Conservation (phyloP, 2,329 filamentous ascomycete species). For the Ophiostoma tasmaniense region DNA sequence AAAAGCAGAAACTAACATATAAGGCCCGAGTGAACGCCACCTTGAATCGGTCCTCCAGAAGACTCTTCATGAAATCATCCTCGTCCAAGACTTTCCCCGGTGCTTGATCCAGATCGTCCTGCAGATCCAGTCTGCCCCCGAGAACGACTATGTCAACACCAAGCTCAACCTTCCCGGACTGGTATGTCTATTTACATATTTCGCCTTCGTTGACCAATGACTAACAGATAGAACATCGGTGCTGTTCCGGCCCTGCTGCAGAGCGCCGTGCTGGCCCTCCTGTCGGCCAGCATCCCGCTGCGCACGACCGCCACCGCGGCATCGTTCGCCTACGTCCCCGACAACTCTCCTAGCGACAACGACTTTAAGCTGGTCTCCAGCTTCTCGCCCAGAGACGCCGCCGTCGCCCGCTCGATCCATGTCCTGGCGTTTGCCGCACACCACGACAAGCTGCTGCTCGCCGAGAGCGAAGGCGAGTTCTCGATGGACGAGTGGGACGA, state of each 20-base stretch:
- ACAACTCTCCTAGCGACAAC: constrained; percentile 30
- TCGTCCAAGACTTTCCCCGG: constrained; percentile 66
- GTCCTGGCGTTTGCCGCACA: constrained; percentile 74
- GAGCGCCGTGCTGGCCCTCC: constrained; percentile 64
- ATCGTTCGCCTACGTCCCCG: constrained; percentile 53
- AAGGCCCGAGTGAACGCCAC: constrained; percentile 68
- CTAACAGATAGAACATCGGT: constrained; percentile 57
- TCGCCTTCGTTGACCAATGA: background rate
- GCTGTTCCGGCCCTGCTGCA: constrained; percentile 78
- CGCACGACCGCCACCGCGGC: constrained; percentile 61
- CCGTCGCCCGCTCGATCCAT: constrained; percentile 62
- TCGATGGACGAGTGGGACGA: constrained; percentile 66
- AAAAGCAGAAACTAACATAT: constrained; percentile 12
- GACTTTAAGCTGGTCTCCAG: constrained; percentile 39
- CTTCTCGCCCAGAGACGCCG: constrained; percentile 55
- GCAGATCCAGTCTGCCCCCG: constrained; percentile 63
- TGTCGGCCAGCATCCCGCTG: constrained; percentile 72
- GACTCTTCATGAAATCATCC: constrained; percentile 64
- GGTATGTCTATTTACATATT: constrained; percentile 33
- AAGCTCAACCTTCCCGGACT: constrained; percentile 52
- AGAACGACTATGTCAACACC: constrained; percentile 54
- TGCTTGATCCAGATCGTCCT: constrained; percentile 72
- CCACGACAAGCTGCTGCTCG: constrained; percentile 63
- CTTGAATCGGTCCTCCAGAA: constrained; percentile 68
- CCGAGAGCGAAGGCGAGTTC: constrained; percentile 76